Conservation (phyloP, 2,329 filamentous ascomycete genomes). For the Neurospora sp. region DNA sequence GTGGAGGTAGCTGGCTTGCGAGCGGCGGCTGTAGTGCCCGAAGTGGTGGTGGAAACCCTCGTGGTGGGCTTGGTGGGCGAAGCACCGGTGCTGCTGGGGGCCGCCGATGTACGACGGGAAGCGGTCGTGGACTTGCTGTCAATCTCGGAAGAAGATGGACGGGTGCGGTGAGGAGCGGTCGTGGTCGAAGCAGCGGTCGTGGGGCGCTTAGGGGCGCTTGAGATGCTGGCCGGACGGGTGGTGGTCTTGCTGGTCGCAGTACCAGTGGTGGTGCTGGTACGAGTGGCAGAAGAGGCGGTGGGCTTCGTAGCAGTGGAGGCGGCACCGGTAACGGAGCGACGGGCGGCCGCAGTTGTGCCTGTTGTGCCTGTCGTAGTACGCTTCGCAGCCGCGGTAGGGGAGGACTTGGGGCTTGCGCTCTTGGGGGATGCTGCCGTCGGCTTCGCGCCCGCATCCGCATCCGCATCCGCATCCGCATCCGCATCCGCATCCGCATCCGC, state of each 20-base stretch:
- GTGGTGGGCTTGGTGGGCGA: conserved; percentile 16
- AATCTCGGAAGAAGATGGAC: conserved; percentile 27
- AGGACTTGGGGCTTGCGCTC: not conserved
- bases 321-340: conserved; percentile 17
- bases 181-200: conserved; percentile 21
- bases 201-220: conserved; percentile 22
- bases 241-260: conserved; percentile 21
- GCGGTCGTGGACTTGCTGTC: conserved; percentile 24
- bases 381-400: conserved; percentile 14
- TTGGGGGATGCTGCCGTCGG: conserved; percentile 8
- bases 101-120: conserved; percentile 24
- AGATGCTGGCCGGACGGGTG: conserved; percentile 19
- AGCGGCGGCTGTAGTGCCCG: conserved; percentile 23
- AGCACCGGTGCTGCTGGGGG: conserved; percentile 13
- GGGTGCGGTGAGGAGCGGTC: conserved; percentile 21
- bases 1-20: conserved; percentile 27
- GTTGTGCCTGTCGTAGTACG: conserved; percentile 13
- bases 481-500: conserved; percentile 7
- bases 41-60: conserved; percentile 13
- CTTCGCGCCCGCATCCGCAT: conserved; percentile 6
- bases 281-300: conserved; percentile 18
- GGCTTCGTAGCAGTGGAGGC: conserved; percentile 22
- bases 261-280: conserved; percentile 19
- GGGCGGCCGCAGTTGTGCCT: conserved; percentile 8
- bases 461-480: not conserved